Percentiles rank a stretch among this genome's conserved stretches.
Evolutionary conservation across 768 basidiomycete genomes (phyloP).

Genomic region (Holtermannia corniformis): DNA sequence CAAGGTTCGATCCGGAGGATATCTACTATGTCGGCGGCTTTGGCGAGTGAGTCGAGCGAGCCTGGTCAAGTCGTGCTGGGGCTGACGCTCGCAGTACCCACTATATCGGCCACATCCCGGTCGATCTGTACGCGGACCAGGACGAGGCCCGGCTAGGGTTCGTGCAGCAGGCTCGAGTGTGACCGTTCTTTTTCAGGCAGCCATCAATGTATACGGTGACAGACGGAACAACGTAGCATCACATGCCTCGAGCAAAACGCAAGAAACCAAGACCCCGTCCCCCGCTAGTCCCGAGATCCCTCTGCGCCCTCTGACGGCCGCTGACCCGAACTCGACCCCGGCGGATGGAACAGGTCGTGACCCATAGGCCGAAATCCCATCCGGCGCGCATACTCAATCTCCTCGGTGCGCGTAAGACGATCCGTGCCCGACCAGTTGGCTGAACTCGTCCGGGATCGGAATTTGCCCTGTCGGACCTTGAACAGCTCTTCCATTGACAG

Average conservation of each 20-base stretch:
- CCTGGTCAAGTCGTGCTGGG: neutral
- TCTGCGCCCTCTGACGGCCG: neutral
- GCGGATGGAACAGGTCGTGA: neutral
- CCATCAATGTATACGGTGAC: too few species aligned
- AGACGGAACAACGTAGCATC: too few species aligned
- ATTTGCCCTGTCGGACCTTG: slow-evolving; percentile 54
- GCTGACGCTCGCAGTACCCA: slow-evolving; percentile 18
- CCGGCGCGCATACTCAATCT: slow-evolving; percentile 71
- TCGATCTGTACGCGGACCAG: slow-evolving; percentile 23
- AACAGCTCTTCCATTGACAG: slow-evolving; percentile 92
- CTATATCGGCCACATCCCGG: slow-evolving; percentile 37
- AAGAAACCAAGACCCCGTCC: too few species aligned
- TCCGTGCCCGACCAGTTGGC: slow-evolving; percentile 97
- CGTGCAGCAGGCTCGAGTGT: too few species aligned
- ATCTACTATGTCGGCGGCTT: slow-evolving; percentile 41
- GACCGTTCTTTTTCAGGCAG: too few species aligned
- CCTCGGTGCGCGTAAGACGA: slow-evolving; percentile 69
- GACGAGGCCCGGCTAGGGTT: too few species aligned
- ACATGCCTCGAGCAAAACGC: too few species aligned
- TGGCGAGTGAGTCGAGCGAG: slow-evolving; percentile 31
- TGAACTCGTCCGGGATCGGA: slow-evolving; percentile 81
- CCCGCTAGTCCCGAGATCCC: too few species aligned
- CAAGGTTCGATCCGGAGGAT: slow-evolving; percentile 26
- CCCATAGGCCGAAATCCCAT: slow-evolving; percentile 61
- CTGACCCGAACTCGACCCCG: neutral